A percentile compares a stretch with the other conserved stretches of the same genome.
Evolutionary conservation across 192 early-diverging fungal genomes (phyloP).

Genomic region (Geosiphon pyriformis): DNA sequence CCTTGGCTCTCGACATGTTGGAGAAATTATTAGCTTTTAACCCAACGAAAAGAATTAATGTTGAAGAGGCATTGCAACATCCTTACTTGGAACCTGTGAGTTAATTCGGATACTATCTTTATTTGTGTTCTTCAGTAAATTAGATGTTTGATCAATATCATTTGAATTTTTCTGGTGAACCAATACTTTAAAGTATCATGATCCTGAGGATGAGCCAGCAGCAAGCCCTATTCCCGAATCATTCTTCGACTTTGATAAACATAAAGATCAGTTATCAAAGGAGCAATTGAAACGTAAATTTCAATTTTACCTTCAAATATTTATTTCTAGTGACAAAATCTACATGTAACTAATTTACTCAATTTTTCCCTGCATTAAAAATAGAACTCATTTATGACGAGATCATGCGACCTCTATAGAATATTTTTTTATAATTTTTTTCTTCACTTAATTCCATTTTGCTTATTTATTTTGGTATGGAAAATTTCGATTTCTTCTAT

Average conservation of each 20-base stretch:
- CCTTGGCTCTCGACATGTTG: constrained; percentile 84
- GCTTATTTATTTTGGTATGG: background rate
- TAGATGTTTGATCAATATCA: too few relatives aligned
- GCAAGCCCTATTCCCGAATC: constrained; percentile 67
- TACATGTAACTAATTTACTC: background rate
- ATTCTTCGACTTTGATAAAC: constrained; percentile 85
- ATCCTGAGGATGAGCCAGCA: constrained; percentile 71
- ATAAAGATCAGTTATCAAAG: constrained; percentile 73
- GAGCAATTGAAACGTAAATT: constrained; percentile 70
- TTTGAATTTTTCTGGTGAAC: too few relatives aligned
- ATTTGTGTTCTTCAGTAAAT: too few relatives aligned
- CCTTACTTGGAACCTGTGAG: constrained; percentile 67
- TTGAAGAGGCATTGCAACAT: constrained; percentile 85
- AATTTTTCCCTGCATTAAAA: background rate
- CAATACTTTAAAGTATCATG: constrained; percentile 48
- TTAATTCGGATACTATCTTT: too few relatives aligned
- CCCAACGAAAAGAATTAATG: constrained; percentile 83
- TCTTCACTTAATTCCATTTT: background rate
- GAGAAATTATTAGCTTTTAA: constrained; percentile 82
- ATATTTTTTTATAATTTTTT: background rate
- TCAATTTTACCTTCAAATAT: too few relatives aligned
- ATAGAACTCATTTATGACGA: constrained; percentile 23
- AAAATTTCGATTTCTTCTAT: background rate
- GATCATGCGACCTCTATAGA: constrained; percentile 23
- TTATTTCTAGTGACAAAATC: background rate